Conservation (phyloP, 2,329 filamentous ascomycete genomes). For the Botrytis cinerea region DNA sequence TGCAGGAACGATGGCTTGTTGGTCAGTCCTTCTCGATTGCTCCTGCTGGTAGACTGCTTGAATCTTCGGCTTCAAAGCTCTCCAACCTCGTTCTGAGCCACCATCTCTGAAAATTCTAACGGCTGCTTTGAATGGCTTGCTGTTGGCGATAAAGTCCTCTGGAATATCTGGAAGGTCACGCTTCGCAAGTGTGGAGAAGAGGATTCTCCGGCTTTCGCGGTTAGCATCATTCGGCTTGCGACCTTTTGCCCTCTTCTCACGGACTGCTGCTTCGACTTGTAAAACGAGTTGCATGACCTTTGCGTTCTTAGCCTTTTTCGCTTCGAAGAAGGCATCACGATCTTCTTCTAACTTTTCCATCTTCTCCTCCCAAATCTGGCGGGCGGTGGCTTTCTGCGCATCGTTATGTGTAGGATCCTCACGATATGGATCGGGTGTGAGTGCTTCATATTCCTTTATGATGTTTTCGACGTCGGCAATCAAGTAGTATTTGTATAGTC, state of each 20-base stretch:
- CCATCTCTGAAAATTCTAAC: conserved; percentile 39
- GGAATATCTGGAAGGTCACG: conserved; percentile 38
- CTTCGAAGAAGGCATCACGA: conserved; percentile 34
- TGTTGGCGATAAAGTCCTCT: conserved; percentile 33
- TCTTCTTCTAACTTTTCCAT: conserved; percentile 34
- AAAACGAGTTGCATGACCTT: conserved; percentile 38
- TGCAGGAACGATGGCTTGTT: conserved; percentile 1
- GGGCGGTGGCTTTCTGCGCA: conserved; percentile 33
- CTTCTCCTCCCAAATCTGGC: conserved; percentile 31
- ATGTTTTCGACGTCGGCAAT: conserved; percentile 35
- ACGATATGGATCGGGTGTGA: conserved; percentile 33
- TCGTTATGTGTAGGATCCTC: conserved; percentile 35
- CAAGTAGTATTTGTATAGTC: conserved; percentile 39
- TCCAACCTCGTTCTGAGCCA: conserved; percentile 41
- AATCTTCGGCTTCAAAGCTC: conserved; percentile 40
- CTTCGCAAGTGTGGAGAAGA: conserved; percentile 36
- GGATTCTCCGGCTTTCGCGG: conserved; percentile 34
- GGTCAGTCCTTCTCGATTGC: not conserved
- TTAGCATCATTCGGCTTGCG: conserved; percentile 35
- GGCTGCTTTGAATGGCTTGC: conserved; percentile 38
- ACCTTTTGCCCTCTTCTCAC: conserved; percentile 31
- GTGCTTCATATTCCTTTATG: conserved; percentile 36
- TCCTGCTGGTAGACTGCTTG: conserved; percentile 33
- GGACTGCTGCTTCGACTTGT: conserved; percentile 36
- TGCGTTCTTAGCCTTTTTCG: conserved; percentile 36